These are phyloP conservation scores for Aspergillus ellipticus DNA, from an alignment of 495 filamentous ascomycete species.

Conservation along the genomic window DNA sequence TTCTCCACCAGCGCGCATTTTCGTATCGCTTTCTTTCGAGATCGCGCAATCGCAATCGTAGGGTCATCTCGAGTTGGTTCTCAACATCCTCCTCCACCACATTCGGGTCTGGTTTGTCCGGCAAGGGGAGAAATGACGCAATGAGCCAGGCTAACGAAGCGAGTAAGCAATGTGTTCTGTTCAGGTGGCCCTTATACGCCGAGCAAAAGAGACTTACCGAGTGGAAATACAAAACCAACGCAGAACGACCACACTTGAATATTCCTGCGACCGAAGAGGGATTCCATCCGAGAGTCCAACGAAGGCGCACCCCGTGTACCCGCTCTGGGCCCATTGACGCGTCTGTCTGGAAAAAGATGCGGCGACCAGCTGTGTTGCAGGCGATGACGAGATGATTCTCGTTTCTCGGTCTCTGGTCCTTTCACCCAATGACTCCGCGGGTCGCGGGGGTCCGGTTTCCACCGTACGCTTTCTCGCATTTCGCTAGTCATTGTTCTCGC, in stretches of 20 bases:
- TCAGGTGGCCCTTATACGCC: not conserved
- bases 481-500: constrained; percentile 19
- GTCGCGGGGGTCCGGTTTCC: constrained; percentile 35
- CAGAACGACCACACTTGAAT: constrained; percentile 84
- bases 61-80: constrained; percentile 40
- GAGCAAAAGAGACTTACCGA: constrained; percentile 51
- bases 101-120: constrained; percentile 44
- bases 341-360: constrained; percentile 63
- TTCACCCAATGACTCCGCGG: constrained; percentile 44
- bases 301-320: constrained; percentile 66
- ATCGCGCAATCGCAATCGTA: constrained; percentile 39
- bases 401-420: constrained; percentile 22
- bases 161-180: constrained; percentile 4
- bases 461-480: constrained; percentile 14
- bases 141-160: constrained; percentile 71
- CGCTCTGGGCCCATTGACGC: constrained; percentile 28
- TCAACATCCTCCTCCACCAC: constrained; percentile 23
- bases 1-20: constrained; percentile 91
- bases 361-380: constrained; percentile 64
- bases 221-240: constrained; percentile 80
- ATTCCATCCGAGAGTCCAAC: constrained; percentile 56
- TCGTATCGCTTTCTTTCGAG: constrained; percentile 64
- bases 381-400: constrained; percentile 23
- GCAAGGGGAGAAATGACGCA: constrained; percentile 77
- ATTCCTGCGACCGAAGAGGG: constrained; percentile 64